Conservation (phyloP, 2,329 filamentous ascomycete species). For the Aspergillus phoenicis region DNA sequence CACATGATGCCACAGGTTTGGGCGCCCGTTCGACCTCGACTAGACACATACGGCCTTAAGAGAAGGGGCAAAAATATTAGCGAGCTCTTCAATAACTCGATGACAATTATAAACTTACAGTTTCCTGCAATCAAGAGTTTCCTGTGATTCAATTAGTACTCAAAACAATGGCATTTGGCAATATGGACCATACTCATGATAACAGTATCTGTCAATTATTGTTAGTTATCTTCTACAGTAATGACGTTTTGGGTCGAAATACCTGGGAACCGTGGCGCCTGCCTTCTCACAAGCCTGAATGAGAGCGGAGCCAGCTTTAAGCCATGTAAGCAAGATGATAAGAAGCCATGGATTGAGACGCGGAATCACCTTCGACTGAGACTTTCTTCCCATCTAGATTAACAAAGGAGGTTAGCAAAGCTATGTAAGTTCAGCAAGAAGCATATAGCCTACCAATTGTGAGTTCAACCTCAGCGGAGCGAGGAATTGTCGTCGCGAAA, state of each 20-base stretch:
- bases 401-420: slow-evolving; percentile 47
- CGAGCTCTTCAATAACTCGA: not conserved
- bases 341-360: slow-evolving; percentile 1
- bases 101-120: slow-evolving; percentile 55
- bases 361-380: slow-evolving; percentile 81
- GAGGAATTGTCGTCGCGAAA: slow-evolving; percentile 77
- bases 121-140: slow-evolving; percentile 99
- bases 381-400: slow-evolving; percentile 90
- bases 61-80: slow-evolving; percentile 2
- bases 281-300: slow-evolving; percentile 99
- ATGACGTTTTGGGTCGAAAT: slow-evolving; percentile 31
- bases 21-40: slow-evolving; percentile 96
- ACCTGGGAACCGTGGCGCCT: slow-evolving; percentile 84
- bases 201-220: slow-evolving; percentile 75
- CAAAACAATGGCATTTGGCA: slow-evolving; percentile 5
- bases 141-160: slow-evolving; percentile 51
- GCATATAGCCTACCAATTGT: slow-evolving; percentile 72
- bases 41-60: slow-evolving; percentile 81
- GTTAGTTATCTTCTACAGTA: slow-evolving; percentile 29
- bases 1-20: slow-evolving; percentile 96
- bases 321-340: slow-evolving; percentile 28
- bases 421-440: slow-evolving; percentile 43
- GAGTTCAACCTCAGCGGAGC: slow-evolving; percentile 91
- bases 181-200: slow-evolving; percentile 74
- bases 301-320: slow-evolving; percentile 84